Conservation (phyloP, 345 rosid species). For the Cochlearia excelsa region DNA sequence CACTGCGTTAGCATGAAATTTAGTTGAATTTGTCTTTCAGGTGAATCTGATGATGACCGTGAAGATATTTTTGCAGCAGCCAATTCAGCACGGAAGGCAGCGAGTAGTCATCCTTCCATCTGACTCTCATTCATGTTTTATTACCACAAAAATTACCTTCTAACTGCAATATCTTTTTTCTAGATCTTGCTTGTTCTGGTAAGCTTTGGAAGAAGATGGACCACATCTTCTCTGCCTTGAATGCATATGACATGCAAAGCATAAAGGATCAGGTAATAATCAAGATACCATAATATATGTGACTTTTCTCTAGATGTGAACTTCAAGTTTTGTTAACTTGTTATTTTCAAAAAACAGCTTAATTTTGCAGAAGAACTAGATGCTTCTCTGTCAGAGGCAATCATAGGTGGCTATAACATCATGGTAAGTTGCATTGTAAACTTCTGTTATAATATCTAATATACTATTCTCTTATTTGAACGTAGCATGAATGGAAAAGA, state of each 20-base stretch:
- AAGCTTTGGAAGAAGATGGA: constrained; percentile 91
- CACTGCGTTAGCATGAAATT: constrained; percentile 8
- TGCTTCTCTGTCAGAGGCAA: constrained; percentile 60
- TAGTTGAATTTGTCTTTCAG: constrained; percentile 42
- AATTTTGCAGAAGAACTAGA: constrained; percentile 68
- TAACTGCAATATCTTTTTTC: constrained; percentile 28
- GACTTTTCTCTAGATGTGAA: constrained; percentile 18
- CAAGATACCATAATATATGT: constrained; percentile 17
- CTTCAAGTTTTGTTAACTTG: constrained; percentile 12
- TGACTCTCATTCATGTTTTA: constrained; percentile 24
- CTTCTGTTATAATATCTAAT: constrained; percentile 13
- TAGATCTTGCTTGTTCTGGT: constrained; percentile 69
- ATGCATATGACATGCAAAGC: constrained; percentile 59
- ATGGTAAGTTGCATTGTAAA: constrained; percentile 45
- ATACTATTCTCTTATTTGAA: constrained; percentile 16
- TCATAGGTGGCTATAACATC: constrained; percentile 43
- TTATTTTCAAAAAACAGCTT: constrained; percentile 46
- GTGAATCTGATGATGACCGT: constrained; percentile 79
- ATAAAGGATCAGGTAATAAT: constrained; percentile 74
- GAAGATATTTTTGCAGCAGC: constrained; percentile 88
- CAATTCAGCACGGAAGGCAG: constrained; percentile 63
- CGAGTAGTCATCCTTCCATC: constrained; percentile 48
- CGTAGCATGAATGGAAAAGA: constrained; percentile 11
- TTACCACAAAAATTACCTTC: constrained; percentile 16
- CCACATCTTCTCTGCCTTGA: constrained; percentile 55